Base-by-base conservation (phyloP, 345 rosid genomes). In the Linum trigynum region DNA sequence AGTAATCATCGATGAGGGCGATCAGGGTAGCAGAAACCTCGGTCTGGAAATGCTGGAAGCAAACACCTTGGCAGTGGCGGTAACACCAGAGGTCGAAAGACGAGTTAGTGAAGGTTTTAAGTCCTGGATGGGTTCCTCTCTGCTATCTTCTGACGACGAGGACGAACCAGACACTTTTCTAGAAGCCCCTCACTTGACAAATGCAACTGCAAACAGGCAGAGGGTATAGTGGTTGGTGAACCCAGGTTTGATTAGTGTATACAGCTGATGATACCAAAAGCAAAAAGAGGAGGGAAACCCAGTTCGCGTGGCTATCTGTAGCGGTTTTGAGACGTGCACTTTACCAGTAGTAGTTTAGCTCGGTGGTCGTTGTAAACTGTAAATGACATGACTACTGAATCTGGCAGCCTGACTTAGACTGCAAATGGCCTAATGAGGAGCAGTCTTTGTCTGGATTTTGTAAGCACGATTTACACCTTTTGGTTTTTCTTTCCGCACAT, bases 1-100 rank as follows among this genome's bases (percentile, higher is more conserved):
- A 37, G 62, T 72, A 39, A 77, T 82, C 68, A 83, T 90, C 5
- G 98, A 88, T 45, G 90, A 85, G 74, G 85, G 82, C 66, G 94
- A 88, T 61, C 81, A 57, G 32, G 78, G 82, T 50, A 74, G 81
- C 73, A 80, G 82, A 70, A 85, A 71, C 73, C 80, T 69, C 38
- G 98, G 97, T 39, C 68, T 92, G 67, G 98, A 92, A 79, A 92
- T 92, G 96, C 74, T 83, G 57, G 97, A 92, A 78, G 83, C 95
- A 32, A 82, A 71, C 75, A 84, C 87, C 12, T 59, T 85, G 77
- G 89, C 80, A 65, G 81, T 85, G 77, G 89, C 80, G 68, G 81
- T 85, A 68, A 78, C 95, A 55, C 94, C 94, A 43, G 89, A 88
- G 0, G 75, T 90, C 59, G 98, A 92, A 81, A 84, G 85, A 72